Base-by-base conservation (phyloP, 1,139 yeast genomes). In the Kodamaea fungicola region DNA sequence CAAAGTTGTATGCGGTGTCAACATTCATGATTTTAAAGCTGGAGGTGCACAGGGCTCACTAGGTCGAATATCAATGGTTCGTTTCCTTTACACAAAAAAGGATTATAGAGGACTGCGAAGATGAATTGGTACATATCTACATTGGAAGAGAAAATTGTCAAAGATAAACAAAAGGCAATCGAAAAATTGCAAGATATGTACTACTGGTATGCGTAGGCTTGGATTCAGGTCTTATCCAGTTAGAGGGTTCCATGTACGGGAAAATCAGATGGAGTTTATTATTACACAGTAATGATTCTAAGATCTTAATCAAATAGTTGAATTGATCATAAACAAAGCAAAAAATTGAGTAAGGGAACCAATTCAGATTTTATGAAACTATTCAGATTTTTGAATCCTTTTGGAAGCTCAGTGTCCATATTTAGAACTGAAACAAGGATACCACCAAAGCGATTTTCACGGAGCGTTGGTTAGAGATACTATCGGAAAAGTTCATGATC, bases 171-270 rank as follows among this genome's bases (percentile, higher is more conserved):
- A 8, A 32, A 32, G 25, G 6, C 13, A 7, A 51, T 66, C 31
- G 41, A 57, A 8, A 49, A 61, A 27, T 55, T 69, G 45, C 47
- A 64, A 26, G 64, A 66, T 41, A 51, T 64, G 42, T 67, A 64
- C 43, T 55, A 67, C 37, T 45, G 49, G 75, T n/a, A n/a, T n/a
- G n/a, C n/a, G n/a, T n/a, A 49, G 60, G 39, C 61, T 67, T 43
- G 76, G 75, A 1, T 70, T 70, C 49, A 66, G 64, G 38, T 41
- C 55, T 2, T 64, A 50, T 40, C 74, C 74, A 0, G 29, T 66
- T 24, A 68, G 67, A 31, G 59, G 62, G 36, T 70, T 61, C 43
- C 50, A 53, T 16, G 3, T 16, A 16, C 19, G 9, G 26, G 10
- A 8, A n/a, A 23, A 8, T 23, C 26, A 8, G 26, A 16, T n/a